A percentile compares a stretch with the other conserved stretches of the same genome.
These are phyloP conservation scores for Lactarius deliciosus DNA, from an alignment of 768 basidiomycete genomes.

Conservation along the genomic window DNA sequence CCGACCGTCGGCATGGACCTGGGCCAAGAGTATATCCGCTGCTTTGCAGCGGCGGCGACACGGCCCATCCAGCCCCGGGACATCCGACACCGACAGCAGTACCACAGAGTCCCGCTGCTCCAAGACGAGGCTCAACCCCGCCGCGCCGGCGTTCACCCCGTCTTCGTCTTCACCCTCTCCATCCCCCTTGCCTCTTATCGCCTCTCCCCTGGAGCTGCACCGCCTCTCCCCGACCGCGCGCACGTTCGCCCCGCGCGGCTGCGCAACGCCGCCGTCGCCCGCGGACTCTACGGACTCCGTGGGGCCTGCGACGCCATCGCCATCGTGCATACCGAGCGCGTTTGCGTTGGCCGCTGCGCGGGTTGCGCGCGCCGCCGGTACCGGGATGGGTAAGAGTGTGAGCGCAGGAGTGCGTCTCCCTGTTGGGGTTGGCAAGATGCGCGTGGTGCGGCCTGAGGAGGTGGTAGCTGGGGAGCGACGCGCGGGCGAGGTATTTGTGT, in stretches of 20 bases:
- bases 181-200: neutral
- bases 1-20: neutral
- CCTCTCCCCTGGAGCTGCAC: neutral
- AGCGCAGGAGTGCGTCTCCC: neutral
- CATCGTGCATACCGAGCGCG: neutral
- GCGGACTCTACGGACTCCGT: conserved; percentile 13
- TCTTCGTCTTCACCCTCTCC: neutral
- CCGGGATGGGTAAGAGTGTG: neutral
- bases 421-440: conserved; percentile 18
- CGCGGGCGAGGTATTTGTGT: conserved; percentile 12
- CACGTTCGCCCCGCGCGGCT: conserved; percentile 12
- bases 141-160: conserved; percentile 5
- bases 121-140: conserved; percentile 4
- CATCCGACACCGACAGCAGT: neutral
- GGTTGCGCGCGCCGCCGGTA: neutral
- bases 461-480: conserved; percentile 2
- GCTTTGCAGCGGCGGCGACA: neutral
- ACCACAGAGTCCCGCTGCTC: neutral
- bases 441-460: conserved; percentile 13
- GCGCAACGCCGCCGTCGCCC: conserved; percentile 2
- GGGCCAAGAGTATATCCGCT: neutral
- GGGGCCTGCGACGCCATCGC: conserved; percentile 12
- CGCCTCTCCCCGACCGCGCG: conserved; percentile 13
- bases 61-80: neutral
- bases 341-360: conserved; percentile 7